Evolutionary conservation across 2,329 filamentous ascomycete species (phyloP).

Genomic region (Fonsecaea pugnacius): DNA sequence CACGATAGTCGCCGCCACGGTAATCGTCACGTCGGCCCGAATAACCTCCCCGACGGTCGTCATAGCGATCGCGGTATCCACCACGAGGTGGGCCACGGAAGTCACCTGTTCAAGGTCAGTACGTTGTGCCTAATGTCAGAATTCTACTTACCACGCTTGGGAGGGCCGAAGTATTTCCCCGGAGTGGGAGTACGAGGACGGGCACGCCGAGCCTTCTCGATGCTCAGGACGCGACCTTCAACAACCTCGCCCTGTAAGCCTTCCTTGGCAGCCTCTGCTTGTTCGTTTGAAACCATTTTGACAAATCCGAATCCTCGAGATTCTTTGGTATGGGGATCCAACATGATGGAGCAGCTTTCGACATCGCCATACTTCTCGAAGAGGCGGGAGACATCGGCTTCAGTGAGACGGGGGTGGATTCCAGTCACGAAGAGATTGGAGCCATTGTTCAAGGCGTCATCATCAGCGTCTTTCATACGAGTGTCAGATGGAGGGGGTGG

Average conservation of each 20-base stretch:
- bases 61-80: conserved; percentile 48
- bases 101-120: conserved; percentile 45
- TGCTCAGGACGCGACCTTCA: conserved; percentile 93
- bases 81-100: conserved; percentile 50
- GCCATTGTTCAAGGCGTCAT: conserved; percentile 83
- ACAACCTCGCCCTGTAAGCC: conserved; percentile 93
- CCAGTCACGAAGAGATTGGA: conserved; percentile 99
- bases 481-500: conserved; percentile 52
- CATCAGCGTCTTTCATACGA: conserved; percentile 53
- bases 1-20: conserved; percentile 50
- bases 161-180: conserved; percentile 98
- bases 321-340: conserved; percentile 96
- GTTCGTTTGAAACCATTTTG: conserved; percentile 94
- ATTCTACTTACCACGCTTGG: conserved; percentile 80
- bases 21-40: conserved; percentile 54
- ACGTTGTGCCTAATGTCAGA: conserved; percentile 11
- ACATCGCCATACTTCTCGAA: conserved; percentile 99
- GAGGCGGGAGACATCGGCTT: conserved; percentile 87
- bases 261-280: conserved; percentile 96
- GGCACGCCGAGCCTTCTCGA: conserved; percentile 96
- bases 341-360: conserved; percentile 99
- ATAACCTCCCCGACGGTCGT: conserved; percentile 56
- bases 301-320: conserved; percentile 99
- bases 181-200: conserved; percentile 94
- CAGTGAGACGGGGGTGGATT: conserved; percentile 88